Base-by-base conservation (phyloP, 2,329 filamentous ascomycete genomes). In the Talaromyces funiculosus region DNA sequence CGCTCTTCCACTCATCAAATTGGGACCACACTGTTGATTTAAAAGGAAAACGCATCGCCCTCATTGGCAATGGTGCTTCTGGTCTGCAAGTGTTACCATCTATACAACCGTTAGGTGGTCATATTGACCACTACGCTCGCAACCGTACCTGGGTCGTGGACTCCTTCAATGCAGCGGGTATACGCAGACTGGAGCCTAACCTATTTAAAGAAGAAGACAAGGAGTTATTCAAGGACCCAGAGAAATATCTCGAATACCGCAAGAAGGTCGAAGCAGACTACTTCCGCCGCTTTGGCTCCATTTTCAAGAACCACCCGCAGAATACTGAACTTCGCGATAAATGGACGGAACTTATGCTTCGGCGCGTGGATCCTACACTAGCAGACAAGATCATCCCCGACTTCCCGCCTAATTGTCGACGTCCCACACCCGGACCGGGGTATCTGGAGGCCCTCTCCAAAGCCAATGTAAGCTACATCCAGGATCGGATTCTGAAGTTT, bases 111-210 rank as follows among this genome's bases (percentile, higher is more conserved):
- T 65, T 74, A 5, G 75, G 72, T 8, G 64, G 64, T 0, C 81
- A 77, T 1, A 74, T 89, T 0, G 84, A 89, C 63, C 84, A 88
- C 70, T 89, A 88, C 64, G 84, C 81, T 1, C 78, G 87, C 9
- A 86, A 82, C 65, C 81, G 78, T 33, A 89, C 87, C 0, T 90
- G 87, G 87, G 84, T 90, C 29, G 84, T 86, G 0, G 80, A 83
- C 1, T 83, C 84, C 0, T 87, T 85, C 72, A 82, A 82, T 78
- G 82, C 35, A 75, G 82, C 61, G 74, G 82, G 65, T 43, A 70
- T 76, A 53, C 80, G 84, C 33, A 82, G 80, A 31, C 75, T 83
- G 0, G 81, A 81, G 35, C 79, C 86, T 0, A 85, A 86, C 49
- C 77, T 78, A 0, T 84, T 83, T 65, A 72, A 77, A 0, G 66